Conservation (phyloP, 495 filamentous ascomycete genomes). For the Trichoderma erinaceum region DNA sequence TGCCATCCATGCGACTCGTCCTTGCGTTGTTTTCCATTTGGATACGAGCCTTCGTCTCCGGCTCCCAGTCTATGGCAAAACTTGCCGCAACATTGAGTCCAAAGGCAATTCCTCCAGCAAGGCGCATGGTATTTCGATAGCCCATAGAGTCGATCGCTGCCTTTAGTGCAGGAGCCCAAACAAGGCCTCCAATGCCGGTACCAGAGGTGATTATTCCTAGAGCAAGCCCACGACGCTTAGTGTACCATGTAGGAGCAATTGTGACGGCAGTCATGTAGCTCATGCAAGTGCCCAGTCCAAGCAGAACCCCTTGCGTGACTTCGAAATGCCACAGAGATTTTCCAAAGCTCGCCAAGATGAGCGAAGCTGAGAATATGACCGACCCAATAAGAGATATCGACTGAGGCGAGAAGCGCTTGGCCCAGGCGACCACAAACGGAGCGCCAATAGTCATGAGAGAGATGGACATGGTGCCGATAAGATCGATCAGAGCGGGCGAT, state of each 20-base stretch:
- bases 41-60: conserved; percentile 18
- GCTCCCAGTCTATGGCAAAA: conserved; percentile 30
- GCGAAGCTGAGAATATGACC: conserved; percentile 29
- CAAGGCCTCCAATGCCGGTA: conserved; percentile 66
- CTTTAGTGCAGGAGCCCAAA: conserved; percentile 39
- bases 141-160: conserved; percentile 28
- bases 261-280: conserved; percentile 66
- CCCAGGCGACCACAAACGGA: conserved; percentile 34
- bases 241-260: conserved; percentile 79
- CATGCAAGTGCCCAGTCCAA: conserved; percentile 72
- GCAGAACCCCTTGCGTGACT: conserved; percentile 68
- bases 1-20: conserved; percentile 3
- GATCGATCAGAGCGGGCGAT: conserved; percentile 35
- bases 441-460: conserved; percentile 42
- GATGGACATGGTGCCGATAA: conserved; percentile 40
- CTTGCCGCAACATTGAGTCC: conserved; percentile 26
- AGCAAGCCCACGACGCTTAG: conserved; percentile 59
- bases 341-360: conserved; percentile 64
- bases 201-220: conserved; percentile 68
- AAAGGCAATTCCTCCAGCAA: conserved; percentile 32
- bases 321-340: conserved; percentile 66
- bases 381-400: conserved; percentile 37
- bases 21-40: neutral
- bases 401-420: conserved; percentile 33
- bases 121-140: conserved; percentile 35